Conservation (phyloP, 164 flowering plant species). For the Umbellularia californica region DNA sequence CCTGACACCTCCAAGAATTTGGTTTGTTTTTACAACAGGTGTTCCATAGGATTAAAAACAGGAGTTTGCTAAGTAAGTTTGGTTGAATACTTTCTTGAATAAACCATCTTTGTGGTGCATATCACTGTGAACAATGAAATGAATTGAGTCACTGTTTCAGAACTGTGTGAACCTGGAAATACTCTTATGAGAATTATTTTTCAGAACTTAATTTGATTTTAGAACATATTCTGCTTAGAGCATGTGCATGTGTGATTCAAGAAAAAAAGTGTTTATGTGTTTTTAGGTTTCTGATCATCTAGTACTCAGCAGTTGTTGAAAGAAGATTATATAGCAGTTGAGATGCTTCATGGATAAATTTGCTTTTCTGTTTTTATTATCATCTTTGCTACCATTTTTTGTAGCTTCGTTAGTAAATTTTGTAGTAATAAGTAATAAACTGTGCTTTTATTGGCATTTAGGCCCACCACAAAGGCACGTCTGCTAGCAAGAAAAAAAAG, state of each 20-base stretch:
- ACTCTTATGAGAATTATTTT: neutral
- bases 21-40: too few relatives aligned
- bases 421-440: neutral
- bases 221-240: neutral
- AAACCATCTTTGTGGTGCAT: too few relatives aligned
- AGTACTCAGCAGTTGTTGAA: neutral
- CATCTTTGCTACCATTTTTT: neutral
- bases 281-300: neutral
- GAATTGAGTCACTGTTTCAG: neutral
- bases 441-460: conserved; percentile 16
- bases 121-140: too few relatives aligned
- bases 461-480: conserved; percentile 85
- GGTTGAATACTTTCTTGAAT: too few relatives aligned
- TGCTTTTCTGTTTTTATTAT: neutral
- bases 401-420: neutral
- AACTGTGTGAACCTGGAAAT: neutral
- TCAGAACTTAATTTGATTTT: neutral
- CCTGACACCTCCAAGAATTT: too few relatives aligned
- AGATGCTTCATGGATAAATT: neutral
- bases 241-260: neutral
- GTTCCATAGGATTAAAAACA: too few relatives aligned
- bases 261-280: too few relatives aligned
- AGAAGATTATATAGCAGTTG: neutral
- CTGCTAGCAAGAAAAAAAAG: conserved; percentile 91
- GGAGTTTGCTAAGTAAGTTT: too few relatives aligned